Conservation (phyloP, 805 yeast genomes). For the Hanseniaspora lindneri region DNA sequence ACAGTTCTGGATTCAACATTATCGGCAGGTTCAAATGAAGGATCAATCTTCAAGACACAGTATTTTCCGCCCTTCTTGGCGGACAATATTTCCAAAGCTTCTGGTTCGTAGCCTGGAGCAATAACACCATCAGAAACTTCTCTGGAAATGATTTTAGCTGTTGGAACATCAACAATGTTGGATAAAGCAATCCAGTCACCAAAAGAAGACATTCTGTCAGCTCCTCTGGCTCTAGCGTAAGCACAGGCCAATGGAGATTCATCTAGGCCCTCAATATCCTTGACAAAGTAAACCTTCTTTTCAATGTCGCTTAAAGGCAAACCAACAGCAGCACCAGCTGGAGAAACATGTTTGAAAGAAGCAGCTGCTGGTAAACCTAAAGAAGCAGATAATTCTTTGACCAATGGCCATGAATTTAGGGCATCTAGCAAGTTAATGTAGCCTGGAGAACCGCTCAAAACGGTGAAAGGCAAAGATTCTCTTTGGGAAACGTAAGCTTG, state of each 20-base stretch:
- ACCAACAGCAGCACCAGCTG: slow-evolving; percentile 98
- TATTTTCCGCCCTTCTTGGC: slow-evolving; percentile 96
- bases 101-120: slow-evolving; percentile 93
- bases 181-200: slow-evolving; percentile 98
- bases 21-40: slow-evolving; percentile 72
- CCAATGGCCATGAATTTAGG: slow-evolving; percentile 96
- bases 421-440: slow-evolving; percentile 95
- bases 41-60: slow-evolving; percentile 92
- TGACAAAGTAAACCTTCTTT: slow-evolving; percentile 90
- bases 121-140: slow-evolving; percentile 98
- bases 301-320: slow-evolving; percentile 81
- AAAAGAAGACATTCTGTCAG: slow-evolving; percentile 98
- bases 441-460: slow-evolving; percentile 90
- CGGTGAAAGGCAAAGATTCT: slow-evolving; percentile 83
- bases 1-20: slow-evolving; percentile 82
- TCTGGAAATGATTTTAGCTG: slow-evolving; percentile 92
- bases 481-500: slow-evolving; percentile 86
- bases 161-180: slow-evolving; percentile 88
- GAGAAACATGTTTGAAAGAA: slow-evolving; percentile 95
- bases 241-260: slow-evolving; percentile 79
- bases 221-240: slow-evolving; percentile 98
- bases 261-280: slow-evolving; percentile 85
- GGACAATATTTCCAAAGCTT: slow-evolving; percentile 76
- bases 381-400: slow-evolving; percentile 88
- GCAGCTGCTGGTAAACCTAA: slow-evolving; percentile 93